Conservation (phyloP, 176 grass and related monocot genomes). For the Otatea glauca region DNA sequence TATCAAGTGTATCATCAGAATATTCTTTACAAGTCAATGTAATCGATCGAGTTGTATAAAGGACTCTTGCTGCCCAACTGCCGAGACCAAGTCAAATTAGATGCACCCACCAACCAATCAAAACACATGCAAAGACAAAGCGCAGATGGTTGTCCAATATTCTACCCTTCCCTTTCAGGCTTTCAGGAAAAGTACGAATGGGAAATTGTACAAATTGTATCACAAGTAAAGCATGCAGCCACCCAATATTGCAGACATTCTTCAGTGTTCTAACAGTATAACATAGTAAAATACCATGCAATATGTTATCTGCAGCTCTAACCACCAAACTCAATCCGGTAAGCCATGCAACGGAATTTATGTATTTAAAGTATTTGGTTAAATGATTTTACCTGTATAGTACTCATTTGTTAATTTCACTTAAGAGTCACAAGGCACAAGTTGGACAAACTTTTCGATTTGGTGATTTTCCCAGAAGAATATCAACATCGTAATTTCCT, state of each 20-base stretch:
- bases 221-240: conserved; percentile 11
- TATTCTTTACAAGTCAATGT: neutral
- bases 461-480: neutral
- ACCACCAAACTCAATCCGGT: neutral
- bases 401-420: neutral
- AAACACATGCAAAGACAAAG: conserved; percentile 27
- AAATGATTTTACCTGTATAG: neutral
- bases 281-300: too few relatives aligned
- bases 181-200: conserved; percentile 9
- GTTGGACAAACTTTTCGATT: neutral
- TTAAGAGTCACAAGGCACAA: neutral
- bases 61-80: neutral
- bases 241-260: neutral
- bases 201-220: neutral
- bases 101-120: conserved; percentile 44
- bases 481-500: neutral
- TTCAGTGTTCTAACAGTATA: conserved; percentile 12
- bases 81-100: conserved; percentile 27
- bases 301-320: too few relatives aligned
- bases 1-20: neutral
- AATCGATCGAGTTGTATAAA: neutral
- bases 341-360: neutral
- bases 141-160: neutral
- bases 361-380: neutral
- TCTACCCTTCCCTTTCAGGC: conserved; percentile 3